Evolutionary conservation across 768 basidiomycete species (phyloP), one percentile per base, ranked within the genome.

Genomic region (Sarcodon aspratus): DNA sequence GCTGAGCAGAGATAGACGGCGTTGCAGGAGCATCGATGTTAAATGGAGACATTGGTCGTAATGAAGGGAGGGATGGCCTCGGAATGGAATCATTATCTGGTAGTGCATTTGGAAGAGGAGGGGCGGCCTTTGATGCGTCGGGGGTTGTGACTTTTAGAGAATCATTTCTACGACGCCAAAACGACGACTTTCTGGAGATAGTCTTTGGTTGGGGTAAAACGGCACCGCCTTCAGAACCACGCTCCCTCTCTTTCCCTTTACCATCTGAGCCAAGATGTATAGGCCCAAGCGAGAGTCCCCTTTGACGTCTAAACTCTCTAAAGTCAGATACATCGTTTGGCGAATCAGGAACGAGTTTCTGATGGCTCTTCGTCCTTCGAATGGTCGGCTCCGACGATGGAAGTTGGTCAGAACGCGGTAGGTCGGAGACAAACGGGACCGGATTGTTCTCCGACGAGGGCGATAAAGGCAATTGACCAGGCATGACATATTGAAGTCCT

Each of bases 201-300:
- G 69, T 56, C 36, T 71, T 74, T 7, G 70, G 61, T 15, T 64
- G 52, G 6, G 60, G 61, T 6, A 63, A 50, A 27, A 46, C 52
- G 31, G 55, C 36, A 53, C 61, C 52, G 15, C 52, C 55, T 36
- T 63, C 65, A 15, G 61, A 61, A 42, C 70, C 69, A 46, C 70
- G 69, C n/a, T 64, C 68, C 50, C 75, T 76, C 10, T 55, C 61
- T 45, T 66, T 62, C 21, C 66, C 70, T 55, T 79, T 79, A 9
- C 59, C 48, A 21, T 73, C 66, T 7, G 66, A 57, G 42, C 60
- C 61, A 33, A 69, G 57, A 31, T 65, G 58, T 9, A 75, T 61
- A 3, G 75, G 66, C 11, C 73, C 78, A 49, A 84, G 66, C 0
- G 84, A 85, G 11, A 80, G 52, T 3, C 81, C 80, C 48, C 83